Conservation (phyloP, 106 monocot genomes). For the Acorus gramineus region DNA sequence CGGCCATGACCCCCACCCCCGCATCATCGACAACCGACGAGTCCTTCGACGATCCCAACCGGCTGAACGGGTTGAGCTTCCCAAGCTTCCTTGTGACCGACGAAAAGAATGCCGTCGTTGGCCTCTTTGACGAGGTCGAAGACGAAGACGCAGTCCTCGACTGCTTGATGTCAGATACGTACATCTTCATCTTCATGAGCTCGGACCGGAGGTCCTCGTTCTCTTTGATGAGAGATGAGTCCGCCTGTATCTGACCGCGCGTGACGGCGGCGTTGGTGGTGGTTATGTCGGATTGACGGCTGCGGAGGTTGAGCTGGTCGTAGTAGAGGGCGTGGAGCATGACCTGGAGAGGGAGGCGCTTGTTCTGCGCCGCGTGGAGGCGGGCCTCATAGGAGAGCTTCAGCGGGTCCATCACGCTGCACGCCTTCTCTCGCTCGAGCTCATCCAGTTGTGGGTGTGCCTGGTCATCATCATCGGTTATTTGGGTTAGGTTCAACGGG, state of each 20-base stretch:
- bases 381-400: conserved; percentile 84
- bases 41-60: conserved; percentile 38
- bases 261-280: not conserved
- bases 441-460: too few relatives aligned
- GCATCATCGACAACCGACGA: conserved; percentile 32
- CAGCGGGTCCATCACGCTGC: conserved; percentile 85
- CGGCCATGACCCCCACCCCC: not conserved
- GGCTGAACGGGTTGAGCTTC: not conserved
- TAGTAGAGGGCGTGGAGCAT: conserved; percentile 64
- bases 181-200: conserved; percentile 60
- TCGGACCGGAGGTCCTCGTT: conserved; percentile 66
- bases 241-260: conserved; percentile 1
- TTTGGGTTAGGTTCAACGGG: too few relatives aligned
- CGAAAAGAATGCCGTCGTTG: conserved; percentile 22
- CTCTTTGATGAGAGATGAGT: conserved; percentile 47
- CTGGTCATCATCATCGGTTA: too few relatives aligned
- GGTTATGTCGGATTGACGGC: conserved; percentile 9
- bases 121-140: too few relatives aligned
- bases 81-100: conserved; percentile 60
- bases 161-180: conserved; percentile 43
- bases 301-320: conserved; percentile 78
- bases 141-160: not conserved
- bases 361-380: conserved; percentile 86
- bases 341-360: conserved; percentile 27
- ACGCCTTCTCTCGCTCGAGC: conserved; percentile 71